These are phyloP conservation scores for Hirschioporus abietinus DNA, from an alignment of 768 basidiomycete species.

Conservation along the genomic window DNA sequence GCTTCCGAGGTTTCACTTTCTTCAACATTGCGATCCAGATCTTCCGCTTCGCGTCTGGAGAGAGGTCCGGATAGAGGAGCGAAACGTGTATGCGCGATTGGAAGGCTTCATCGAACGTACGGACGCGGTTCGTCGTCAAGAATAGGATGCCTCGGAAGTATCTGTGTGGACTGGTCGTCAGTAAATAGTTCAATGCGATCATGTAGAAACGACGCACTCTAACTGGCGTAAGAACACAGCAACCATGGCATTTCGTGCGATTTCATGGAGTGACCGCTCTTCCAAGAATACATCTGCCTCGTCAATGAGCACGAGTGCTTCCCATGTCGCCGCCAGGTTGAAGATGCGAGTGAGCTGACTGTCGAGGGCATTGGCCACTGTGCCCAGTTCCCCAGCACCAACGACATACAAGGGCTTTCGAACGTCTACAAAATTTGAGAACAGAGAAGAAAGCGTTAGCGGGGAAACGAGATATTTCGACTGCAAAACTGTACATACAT, in stretches of 20 bases:
- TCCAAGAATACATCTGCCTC: constrained; percentile 69
- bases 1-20: constrained; percentile 26
- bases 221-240: constrained; percentile 40
- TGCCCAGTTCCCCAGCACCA: constrained; percentile 30
- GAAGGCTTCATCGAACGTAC: constrained; percentile 32
- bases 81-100: constrained; percentile 27
- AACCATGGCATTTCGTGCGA: constrained; percentile 67
- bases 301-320: constrained; percentile 30
- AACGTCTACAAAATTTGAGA: not conserved
- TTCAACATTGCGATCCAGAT: constrained; percentile 60
- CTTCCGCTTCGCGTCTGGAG: constrained; percentile 44
- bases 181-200: not conserved
- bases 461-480: not conserved
- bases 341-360: constrained; percentile 23
- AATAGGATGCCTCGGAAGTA: constrained; percentile 32
- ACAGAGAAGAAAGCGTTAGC: not conserved
- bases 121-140: constrained; percentile 34
- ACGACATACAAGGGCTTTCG: constrained; percentile 26
- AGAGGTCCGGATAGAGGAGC: constrained; percentile 57
- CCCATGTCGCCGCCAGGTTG: constrained; percentile 28
- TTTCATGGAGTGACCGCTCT: constrained; percentile 56
- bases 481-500: constrained; percentile 18
- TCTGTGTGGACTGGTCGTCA: constrained; percentile 10
- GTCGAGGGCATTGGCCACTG: constrained; percentile 25
- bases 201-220: constrained; percentile 36